These are phyloP conservation scores for Madurella fahalii DNA, from an alignment of 2,329 filamentous ascomycete genomes.

Conservation along the genomic window DNA sequence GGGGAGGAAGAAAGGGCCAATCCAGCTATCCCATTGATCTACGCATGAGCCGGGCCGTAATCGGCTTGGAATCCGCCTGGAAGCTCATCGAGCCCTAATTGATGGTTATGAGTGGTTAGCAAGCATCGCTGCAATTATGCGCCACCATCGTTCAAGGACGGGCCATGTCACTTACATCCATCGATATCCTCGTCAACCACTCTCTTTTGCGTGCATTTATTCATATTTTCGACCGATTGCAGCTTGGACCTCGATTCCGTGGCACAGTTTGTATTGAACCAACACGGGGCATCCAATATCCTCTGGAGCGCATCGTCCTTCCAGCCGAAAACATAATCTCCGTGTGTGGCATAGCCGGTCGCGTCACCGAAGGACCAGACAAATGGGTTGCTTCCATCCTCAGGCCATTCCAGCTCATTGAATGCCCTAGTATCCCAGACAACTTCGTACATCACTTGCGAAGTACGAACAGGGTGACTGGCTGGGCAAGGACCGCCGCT, in stretches of 20 bases:
- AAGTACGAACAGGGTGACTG: slow-evolving; percentile 29
- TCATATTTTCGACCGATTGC: slow-evolving; percentile 18
- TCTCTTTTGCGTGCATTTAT: slow-evolving; percentile 13
- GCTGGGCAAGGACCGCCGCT: slow-evolving; percentile 32
- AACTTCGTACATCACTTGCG: slow-evolving; percentile 35
- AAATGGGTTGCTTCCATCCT: slow-evolving; percentile 17
- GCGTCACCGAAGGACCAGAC: slow-evolving; percentile 22
- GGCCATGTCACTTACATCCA: slow-evolving; percentile 20
- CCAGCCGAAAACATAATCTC: slow-evolving; percentile 21
- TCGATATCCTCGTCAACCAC: slow-evolving; percentile 20
- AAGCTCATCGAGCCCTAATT: not conserved
- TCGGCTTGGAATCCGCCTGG: not conserved
- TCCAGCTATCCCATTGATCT: not conserved
- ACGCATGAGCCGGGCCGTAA: not conserved
- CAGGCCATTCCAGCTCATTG: slow-evolving; percentile 17
- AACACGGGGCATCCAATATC: slow-evolving; percentile 17
- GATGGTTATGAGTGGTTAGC: not conserved
- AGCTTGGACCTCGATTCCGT: slow-evolving; percentile 8
- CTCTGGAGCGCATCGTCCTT: slow-evolving; percentile 20
- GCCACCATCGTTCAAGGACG: not conserved
- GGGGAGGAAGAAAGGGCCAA: not conserved
- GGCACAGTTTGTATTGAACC: slow-evolving; percentile 13
- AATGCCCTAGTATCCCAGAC: slow-evolving; percentile 30
- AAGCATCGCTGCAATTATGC: not conserved
- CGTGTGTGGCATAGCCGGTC: slow-evolving; percentile 19